Percentiles rank a stretch among this genome's conserved stretches.
Conservation (phyloP, 1,284 basidiomycete genomes). For the Sporisorium graminicola region DNA sequence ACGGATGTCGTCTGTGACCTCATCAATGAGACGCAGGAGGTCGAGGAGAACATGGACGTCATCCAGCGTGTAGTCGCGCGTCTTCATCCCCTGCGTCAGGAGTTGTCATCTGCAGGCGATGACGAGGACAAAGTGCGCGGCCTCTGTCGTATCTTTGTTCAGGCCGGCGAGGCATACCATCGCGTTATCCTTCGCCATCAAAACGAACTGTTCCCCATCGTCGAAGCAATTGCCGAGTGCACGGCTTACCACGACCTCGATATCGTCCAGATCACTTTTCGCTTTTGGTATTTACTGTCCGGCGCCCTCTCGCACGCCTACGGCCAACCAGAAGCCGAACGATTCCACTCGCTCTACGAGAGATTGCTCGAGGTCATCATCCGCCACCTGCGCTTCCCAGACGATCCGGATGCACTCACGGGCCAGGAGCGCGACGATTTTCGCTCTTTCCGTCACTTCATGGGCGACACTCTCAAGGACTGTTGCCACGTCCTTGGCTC, state of each 20-base stretch:
- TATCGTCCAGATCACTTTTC: slow-evolving; percentile 96
- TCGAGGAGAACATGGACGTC: slow-evolving; percentile 90
- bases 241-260: slow-evolving; percentile 93
- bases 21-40: slow-evolving; percentile 97
- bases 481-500: slow-evolving; percentile 95
- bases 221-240: slow-evolving; percentile 93
- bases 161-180: slow-evolving; percentile 96
- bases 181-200: slow-evolving; percentile 89
- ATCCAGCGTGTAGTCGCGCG: slow-evolving; percentile 86
- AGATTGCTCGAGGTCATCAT: slow-evolving; percentile 89
- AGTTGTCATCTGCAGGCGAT: slow-evolving; percentile 64
- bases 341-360: slow-evolving; percentile 84
- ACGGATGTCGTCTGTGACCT: slow-evolving; percentile 93
- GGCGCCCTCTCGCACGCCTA: slow-evolving; percentile 73
- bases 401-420: slow-evolving; percentile 76
- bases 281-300: slow-evolving; percentile 88
- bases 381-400: slow-evolving; percentile 90
- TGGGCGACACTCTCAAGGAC: slow-evolving; percentile 99
- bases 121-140: slow-evolving; percentile 91
- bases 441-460: slow-evolving; percentile 93
- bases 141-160: slow-evolving; percentile 89
- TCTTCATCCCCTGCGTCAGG: slow-evolving; percentile 54
- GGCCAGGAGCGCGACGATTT: slow-evolving; percentile 94
- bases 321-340: slow-evolving; percentile 59
- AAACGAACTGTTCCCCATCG: slow-evolving; percentile 90